phyloP scores from a whole-genome alignment of 1,284 basidiomycete species.

The Heterobasidion parviporum region DNA sequence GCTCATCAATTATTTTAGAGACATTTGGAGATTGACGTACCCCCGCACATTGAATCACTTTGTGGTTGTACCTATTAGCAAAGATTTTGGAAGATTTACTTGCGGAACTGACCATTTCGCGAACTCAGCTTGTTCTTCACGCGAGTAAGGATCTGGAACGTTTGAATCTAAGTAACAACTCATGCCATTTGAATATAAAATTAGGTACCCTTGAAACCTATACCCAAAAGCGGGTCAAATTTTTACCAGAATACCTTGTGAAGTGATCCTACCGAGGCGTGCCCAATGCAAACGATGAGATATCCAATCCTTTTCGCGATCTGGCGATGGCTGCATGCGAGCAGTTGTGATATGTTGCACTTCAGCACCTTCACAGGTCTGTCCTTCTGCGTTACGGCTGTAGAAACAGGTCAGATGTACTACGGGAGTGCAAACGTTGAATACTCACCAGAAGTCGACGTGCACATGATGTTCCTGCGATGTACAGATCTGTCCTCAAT shows the following conservation, averaged over 20 bases:
- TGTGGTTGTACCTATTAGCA: not conserved
- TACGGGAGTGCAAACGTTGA: not conserved
- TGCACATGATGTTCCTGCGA: conserved; percentile 48
- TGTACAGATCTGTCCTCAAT: conserved; percentile 5
- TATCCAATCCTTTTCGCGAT: conserved; percentile 42
- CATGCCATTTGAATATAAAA: not conserved
- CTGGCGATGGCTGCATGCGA: conserved; percentile 36
- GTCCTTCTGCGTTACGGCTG: conserved; percentile 28
- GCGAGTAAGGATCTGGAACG: conserved; percentile 45
- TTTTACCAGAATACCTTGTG: not conserved
- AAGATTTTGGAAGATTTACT: not conserved
- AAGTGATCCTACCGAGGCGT: conserved; percentile 33
- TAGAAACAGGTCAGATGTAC: not conserved
- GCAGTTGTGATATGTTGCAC: conserved; percentile 33
- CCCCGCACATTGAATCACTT: conserved; percentile 49
- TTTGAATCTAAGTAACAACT: too few species aligned
- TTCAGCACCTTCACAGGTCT: conserved; percentile 32
- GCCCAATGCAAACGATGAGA: conserved; percentile 51
- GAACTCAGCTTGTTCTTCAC: conserved; percentile 43
- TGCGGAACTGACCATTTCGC: conserved; percentile 39
- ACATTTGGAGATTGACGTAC: conserved; percentile 17
- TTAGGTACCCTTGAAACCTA: conserved; percentile 22
- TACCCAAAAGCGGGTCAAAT: not conserved
- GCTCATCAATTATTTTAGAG: too few species aligned
- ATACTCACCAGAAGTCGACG: conserved; percentile 35